Base-by-base conservation (phyloP, 768 basidiomycete species). In the Daedaleopsis nitida region DNA sequence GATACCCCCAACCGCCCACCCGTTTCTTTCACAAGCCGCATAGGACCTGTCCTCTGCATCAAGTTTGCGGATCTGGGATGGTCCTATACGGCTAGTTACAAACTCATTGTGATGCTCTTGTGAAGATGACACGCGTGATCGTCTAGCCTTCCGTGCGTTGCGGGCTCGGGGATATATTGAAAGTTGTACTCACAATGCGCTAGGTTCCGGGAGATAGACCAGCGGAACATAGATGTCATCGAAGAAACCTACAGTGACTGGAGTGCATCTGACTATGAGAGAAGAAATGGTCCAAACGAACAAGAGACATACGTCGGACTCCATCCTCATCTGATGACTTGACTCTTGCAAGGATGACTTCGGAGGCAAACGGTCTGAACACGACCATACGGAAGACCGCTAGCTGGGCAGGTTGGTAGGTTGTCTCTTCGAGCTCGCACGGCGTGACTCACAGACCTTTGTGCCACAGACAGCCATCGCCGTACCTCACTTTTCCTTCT, bases 401-500 rank as follows among this genome's bases (percentile, higher is more conserved):
- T 98, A 67, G 10, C 27, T 32, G 27, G 19, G 24, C 48, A 53
- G 55, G 55, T 52, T 35, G 44, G 45, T 53, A 32, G 37, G 37
- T 50, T 38, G 21, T 49, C 21, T 52, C 42, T 32, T 7, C 11
- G 17, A 10, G 37, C 1, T 32, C 57, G 10, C 34, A 39, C n/a
- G 52, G 19, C 21, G 16, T 24, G 24, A 56, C 60, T 58, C 16
- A 69, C 78, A 62, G 54, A 96, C 96, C 85, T 81, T 91, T 94
- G 72, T 98, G 95, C 89, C 95, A 98, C 69, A 96, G 77, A 70
- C 87, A 88, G 0, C 96, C 96, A 73, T 99, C 96, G 0, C 96
- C 96, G 68, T 96, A 97, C 38, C 94, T 82, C 5, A 99, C 88
- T 64, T 91, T 95, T 1, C 96, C 96, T 70, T 98, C 95, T 1